Evolutionary conservation across 495 filamentous ascomycete genomes (phyloP), one percentile per base, ranked within the genome.

Genomic region (Neurospora sp.): DNA sequence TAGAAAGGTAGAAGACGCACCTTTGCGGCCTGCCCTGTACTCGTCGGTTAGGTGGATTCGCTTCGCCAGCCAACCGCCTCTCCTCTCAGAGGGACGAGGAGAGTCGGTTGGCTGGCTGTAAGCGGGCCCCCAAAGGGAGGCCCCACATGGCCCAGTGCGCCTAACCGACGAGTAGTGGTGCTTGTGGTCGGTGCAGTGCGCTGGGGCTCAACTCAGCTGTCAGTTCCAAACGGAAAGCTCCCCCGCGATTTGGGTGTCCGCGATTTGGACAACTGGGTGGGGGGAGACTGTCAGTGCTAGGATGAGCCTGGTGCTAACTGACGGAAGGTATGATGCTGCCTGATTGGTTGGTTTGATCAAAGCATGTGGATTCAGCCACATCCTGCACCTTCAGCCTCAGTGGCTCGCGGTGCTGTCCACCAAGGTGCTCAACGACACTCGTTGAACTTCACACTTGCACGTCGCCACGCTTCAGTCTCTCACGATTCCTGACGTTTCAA

Each of bases 171-270:
- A n/a, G n/a, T n/a, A 35, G 54, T 23, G 40, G 35, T 20, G 23
- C 4, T 37, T 39, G 10, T 23, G 59, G 18, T 69, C 48, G 54
- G 23, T 27, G 70, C 39, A 35, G 20, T 35, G 37, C 14, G 39
- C 39, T 40, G 70, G 70, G 31, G 39, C 39, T 71, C 70, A 71
- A 39, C 39, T 18, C 27, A 42, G 39, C 37, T 54, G 23, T 31
- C 14, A 44, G 48, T 44, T 71, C 70, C 70, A 71, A 71, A 35
- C 14, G 54, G 54, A 66, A 71, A 73, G 72, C 72, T 71, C 72
- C 72, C 72, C 72, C 46, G 72, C 72, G 72, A 71, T 73, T 73
- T 73, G 72, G 23, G 31, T 31, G 31, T 31, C 72, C 46, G 72
- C 72, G 72, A 71, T 73, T 73, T 73, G 72, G 23, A 62, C 54